These are phyloP conservation scores for Puccinia horiana DNA, from an alignment of 1,284 basidiomycete genomes.

Conservation along the genomic window DNA sequence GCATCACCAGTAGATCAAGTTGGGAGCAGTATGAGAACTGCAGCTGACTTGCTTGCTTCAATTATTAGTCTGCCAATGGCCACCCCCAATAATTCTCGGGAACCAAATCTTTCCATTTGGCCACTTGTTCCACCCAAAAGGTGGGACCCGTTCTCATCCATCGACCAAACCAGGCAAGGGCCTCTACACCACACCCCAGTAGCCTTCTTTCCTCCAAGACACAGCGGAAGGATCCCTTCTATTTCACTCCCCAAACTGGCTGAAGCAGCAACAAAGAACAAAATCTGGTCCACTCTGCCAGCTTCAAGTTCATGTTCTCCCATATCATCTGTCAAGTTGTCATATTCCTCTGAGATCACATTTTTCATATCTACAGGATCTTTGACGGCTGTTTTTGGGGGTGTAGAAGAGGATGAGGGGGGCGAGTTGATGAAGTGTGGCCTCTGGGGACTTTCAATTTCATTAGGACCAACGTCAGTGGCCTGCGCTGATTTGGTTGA, in stretches of 20 bases:
- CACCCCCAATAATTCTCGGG: not conserved
- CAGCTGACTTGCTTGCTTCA: constrained; percentile 40
- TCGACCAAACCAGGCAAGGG: not conserved
- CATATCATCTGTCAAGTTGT: constrained; percentile 19
- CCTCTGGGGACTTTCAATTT: not conserved
- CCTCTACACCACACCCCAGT: not conserved
- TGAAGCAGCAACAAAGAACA: constrained; percentile 4
- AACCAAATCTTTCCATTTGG: not conserved
- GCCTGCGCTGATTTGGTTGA: not conserved
- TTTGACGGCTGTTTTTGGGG: not conserved
- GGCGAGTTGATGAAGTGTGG: not conserved
- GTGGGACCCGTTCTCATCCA: constrained; percentile 13
- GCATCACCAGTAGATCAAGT: not conserved
- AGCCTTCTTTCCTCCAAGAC: not conserved
- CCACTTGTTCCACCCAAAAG: not conserved
- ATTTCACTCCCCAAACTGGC: constrained; percentile 41
- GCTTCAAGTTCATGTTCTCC: constrained; percentile 15
- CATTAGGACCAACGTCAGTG: not conserved
- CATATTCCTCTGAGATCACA: not conserved
- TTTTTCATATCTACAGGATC: not conserved
- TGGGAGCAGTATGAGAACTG: constrained; percentile 22
- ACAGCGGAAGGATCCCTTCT: constrained; percentile 24
- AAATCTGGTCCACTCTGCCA: constrained; percentile 30
- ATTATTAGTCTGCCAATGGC: constrained; percentile 5
- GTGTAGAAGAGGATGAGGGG: not conserved